Evolutionary conservation across 2,329 filamentous ascomycete genomes (phyloP), one percentile per base, ranked within the genome.

Genomic region (Diplodia sapinea): DNA sequence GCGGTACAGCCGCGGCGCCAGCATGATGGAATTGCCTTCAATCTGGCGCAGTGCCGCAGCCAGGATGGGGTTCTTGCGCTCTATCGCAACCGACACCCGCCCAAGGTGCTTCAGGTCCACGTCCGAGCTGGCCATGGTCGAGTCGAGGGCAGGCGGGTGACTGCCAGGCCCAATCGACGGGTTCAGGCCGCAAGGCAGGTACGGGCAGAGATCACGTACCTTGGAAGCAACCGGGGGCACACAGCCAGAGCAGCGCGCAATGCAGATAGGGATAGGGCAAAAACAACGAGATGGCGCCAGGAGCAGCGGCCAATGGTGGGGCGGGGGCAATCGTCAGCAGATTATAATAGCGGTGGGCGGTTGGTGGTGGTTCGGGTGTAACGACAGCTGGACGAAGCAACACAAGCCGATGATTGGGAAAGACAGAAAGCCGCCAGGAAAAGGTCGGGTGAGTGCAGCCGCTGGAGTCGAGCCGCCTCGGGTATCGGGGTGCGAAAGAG

Each of bases 41-140:
- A 98, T 89, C 79, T 95, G 95, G 81, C 93, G 97, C 56, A 99
- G 86, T 77, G 92, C 93, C 23, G 87, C 86, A 8, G 91, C 91
- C 55, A 98, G 86, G 20, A 94, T 84, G 3, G 91, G 89, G 75
- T 94, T 95, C 73, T 92, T 89, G 69, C 86, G 82, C 76, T 90
- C 89, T 72, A 93, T 93, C 70, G 89, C 86, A 80, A 89, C 91
- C 77, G 95, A 94, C 77, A 97, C 89, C 76, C 89, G 90, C 81
- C 93, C 93, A 75, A 99, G 86, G 81, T 96, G 97, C 82, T 98
- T 99, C 82, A 97, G 94, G 79, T 99, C 95, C 70, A 98, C 93
- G 81, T 97, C 93, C 69, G 93, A 95, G 77, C 94, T 95, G 82
- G 95, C 95, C 95, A 98, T 99, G 78, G 26, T 57, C 20, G 49